Evolutionary conservation across 2,329 filamentous ascomycete genomes (phyloP), one percentile per base, ranked within the genome.

Genomic region (Atkinsonella hypoxylon): DNA sequence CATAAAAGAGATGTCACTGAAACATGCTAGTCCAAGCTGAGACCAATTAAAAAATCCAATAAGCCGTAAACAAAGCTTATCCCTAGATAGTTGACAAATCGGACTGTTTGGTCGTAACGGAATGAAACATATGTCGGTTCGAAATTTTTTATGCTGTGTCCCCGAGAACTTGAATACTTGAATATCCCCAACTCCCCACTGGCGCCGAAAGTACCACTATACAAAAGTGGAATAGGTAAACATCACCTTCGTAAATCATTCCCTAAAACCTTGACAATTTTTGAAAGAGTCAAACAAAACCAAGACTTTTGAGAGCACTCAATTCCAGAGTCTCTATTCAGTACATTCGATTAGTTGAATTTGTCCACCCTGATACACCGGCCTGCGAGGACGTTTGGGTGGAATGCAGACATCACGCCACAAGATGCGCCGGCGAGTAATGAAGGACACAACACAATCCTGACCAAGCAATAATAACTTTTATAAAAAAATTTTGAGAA

Each of bases 391-490:
- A 47, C 17, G 44, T 43, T 31, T 40, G 39, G 20, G 17, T 32
- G 39, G 47, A 44, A 46, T 36, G 39, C 38, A 49, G 44, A 52
- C 39, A 49, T 50, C 31, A 52, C 39, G 44, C 51, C 43, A 47
- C 43, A 34, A 18, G 13, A 38, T 42, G 26, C 30, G 45, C 17
- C 31, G 41, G 45, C 47, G 42, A 38, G n/a, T 36, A 31, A 32
- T 15, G 34, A 36, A 30, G 32, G 20, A 18, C 39, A 52, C 47
- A 52, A 40, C 51, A 43, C 30, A 46, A 36, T 20, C 47, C 44
- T 52, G 43, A n/a, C 51, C 51, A 47, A 47, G 18, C 31, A 49
- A 49, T 45, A 52, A 49, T 43, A 52, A 46, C 47, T 52, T 52
- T 52, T 49, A 45, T 49, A 50, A 47, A 41, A 47, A 42, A 17